A percentile compares a stretch with the other conserved stretches of the same genome.
Conservation (phyloP, 2,329 filamentous ascomycete genomes). For the Plenodomus lindquistii region DNA sequence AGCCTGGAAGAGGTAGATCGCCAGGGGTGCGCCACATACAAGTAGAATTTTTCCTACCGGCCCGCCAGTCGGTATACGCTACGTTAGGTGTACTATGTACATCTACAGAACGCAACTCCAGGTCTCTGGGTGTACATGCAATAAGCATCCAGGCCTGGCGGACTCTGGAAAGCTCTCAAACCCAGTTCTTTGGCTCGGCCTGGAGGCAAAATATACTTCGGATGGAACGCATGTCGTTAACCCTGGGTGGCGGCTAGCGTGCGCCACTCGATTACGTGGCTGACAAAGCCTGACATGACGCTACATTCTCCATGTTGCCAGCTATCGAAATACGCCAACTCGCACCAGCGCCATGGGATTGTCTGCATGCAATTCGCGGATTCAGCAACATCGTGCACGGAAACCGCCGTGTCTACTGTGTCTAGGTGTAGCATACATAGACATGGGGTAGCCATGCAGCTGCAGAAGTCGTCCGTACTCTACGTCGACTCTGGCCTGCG, state of each 20-base stretch:
- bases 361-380: constrained; percentile 8
- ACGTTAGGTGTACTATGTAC: background rate
- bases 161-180: no score
- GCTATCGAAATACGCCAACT: constrained; percentile 11
- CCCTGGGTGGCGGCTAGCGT: constrained; percentile 11
- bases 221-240: constrained; percentile 2
- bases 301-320: constrained; percentile 15
- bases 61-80: background rate
- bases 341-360: constrained; percentile 15
- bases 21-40: constrained; percentile 9
- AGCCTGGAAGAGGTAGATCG: constrained; percentile 7
- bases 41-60: background rate
- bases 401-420: no score
- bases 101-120: no score
- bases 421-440: no score
- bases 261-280: constrained; percentile 20
- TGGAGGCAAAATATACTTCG: constrained; percentile 1
- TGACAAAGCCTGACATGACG: constrained; percentile 18
- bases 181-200: no score
- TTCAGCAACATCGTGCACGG: background rate
- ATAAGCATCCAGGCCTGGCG: no score
- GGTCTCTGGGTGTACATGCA: no score
- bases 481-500: no score
- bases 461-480: no score
- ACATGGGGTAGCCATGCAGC: no score